Evolutionary conservation across 2,329 filamentous ascomycete species (phyloP), one percentile per base, ranked within the genome.

Genomic region (Stachybotrys chlorohalonatus): DNA sequence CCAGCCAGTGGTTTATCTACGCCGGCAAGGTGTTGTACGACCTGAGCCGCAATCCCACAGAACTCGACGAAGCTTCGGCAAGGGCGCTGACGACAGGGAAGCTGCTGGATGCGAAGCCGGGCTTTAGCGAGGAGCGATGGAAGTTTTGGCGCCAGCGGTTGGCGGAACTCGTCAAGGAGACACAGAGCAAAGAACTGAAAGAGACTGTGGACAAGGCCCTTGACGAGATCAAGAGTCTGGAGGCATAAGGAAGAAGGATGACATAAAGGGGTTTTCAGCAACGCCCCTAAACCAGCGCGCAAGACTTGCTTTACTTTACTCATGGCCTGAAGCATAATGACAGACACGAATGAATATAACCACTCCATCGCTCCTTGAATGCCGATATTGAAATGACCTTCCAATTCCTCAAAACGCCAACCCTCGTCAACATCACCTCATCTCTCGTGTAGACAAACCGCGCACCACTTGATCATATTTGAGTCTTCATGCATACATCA

Each of bases 401-500:
- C 13, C 36, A 42, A 9, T 42, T 13, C 36, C 36, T 42, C 24
- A 24, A 42, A 42, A 42, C 36, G 36, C 36, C 36, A 42, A 24
- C 13, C 36, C 36, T 42, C 36, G 36, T 13, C 36, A 42, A 42
- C 9, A 9, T 42, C 13, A 42, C 13, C 9, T 13, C 5, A 42
- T 42, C 36, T 24, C 24, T 24, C 24, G 24, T 24, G 24, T 24
- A 24, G 24, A 24, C 24, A 4, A 24, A 2, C 2, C 24, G 24
- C 24, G 2, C 2, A 5, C 36, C 36, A 42, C 36, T 9, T 42
- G 36, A 5, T 42, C 36, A 9, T 13, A 42, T 9, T 42, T 13
- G 36, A 16, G 4, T n/a, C 17, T n/a, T 47, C 46, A 73, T 36
- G 69, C 70, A 55, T 73, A 73, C 65, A 73, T 71, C 70, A 72